Evolutionary conservation across 106 monocot species (phyloP).

Genomic region (Narthecium ossifragum): DNA sequence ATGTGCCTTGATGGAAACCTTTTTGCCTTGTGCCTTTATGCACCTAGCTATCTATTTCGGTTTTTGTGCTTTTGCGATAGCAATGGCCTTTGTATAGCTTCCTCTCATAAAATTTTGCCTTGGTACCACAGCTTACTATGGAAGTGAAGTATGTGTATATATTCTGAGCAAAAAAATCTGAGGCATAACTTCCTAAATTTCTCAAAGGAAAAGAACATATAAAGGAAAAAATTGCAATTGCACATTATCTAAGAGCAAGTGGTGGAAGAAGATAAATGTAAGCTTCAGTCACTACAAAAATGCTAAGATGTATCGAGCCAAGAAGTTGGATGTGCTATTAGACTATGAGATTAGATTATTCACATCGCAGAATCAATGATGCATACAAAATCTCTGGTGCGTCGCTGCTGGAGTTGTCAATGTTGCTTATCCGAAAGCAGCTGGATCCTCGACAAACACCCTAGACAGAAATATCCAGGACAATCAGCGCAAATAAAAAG

Average conservation of each 20-base stretch:
- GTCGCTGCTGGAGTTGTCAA: conserved; percentile 18
- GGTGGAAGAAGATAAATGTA: background rate
- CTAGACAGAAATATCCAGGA: conserved; percentile 21
- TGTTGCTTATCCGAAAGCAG: conserved; percentile 68
- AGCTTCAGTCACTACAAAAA: background rate
- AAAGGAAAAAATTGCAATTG: background rate
- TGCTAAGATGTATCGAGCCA: background rate
- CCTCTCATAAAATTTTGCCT: too few species aligned
- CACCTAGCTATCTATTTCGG: too few species aligned
- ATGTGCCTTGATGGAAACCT: too few species aligned
- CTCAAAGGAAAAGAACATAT: background rate
- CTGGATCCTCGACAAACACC: conserved; percentile 43
- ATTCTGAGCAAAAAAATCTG: too few species aligned
- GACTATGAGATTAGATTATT: background rate
- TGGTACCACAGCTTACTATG: too few species aligned
- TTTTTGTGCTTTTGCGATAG: too few species aligned
- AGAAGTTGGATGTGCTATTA: background rate
- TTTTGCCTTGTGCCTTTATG: too few species aligned
- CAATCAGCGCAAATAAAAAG: background rate
- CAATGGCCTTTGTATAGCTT: too few species aligned
- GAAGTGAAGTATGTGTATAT: too few species aligned
- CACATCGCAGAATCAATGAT: too few species aligned
- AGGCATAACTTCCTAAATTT: too few species aligned
- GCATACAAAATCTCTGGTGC: conserved; percentile 68
- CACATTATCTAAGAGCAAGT: background rate